phyloP scores from a whole-genome alignment of 2,329 filamentous ascomycete genomes.

The Teratosphaeria gauchensis region DNA sequence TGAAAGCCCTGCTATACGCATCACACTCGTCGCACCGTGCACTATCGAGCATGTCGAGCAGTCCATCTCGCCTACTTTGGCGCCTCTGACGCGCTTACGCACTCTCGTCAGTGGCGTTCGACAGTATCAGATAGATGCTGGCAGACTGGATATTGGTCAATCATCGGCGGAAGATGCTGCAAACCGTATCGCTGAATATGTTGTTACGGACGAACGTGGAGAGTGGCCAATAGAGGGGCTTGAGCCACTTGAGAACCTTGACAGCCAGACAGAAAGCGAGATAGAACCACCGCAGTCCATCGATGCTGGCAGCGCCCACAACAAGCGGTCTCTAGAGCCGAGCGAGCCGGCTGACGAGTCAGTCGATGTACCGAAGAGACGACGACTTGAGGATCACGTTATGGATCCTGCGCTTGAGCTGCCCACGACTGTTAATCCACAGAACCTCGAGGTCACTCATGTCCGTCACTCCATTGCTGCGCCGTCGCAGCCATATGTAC shows the following conservation, averaged over 20 bases:
- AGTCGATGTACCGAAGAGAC: conserved; percentile 15
- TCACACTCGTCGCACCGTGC: conserved; percentile 30
- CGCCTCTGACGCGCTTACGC: conserved; percentile 21
- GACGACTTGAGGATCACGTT: conserved; percentile 10
- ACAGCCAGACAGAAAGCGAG: conserved; percentile 26
- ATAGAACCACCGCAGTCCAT: conserved; percentile 1
- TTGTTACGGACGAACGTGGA: conserved; percentile 5
- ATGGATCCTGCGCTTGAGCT: conserved; percentile 5
- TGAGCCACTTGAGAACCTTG: conserved; percentile 19
- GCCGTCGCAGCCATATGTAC: conserved; percentile 9
- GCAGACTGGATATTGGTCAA: conserved; percentile 21
- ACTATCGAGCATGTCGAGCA: conserved; percentile 36
- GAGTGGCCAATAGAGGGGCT: conserved; percentile 19
- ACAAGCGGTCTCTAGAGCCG: neutral
- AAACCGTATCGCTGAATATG: conserved; percentile 12
- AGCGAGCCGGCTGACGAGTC: neutral
- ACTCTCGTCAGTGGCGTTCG: conserved; percentile 29
- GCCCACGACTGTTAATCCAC: conserved; percentile 22
- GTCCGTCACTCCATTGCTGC: conserved; percentile 34
- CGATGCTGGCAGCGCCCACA: neutral
- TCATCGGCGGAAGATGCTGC: conserved; percentile 13
- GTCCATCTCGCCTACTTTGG: conserved; percentile 23
- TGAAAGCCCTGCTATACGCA: neutral
- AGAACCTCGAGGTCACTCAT: conserved; percentile 29
- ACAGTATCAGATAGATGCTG: conserved; percentile 26